phyloP scores from a whole-genome alignment of 495 filamentous ascomycete species.

The Daldinia grandis region DNA sequence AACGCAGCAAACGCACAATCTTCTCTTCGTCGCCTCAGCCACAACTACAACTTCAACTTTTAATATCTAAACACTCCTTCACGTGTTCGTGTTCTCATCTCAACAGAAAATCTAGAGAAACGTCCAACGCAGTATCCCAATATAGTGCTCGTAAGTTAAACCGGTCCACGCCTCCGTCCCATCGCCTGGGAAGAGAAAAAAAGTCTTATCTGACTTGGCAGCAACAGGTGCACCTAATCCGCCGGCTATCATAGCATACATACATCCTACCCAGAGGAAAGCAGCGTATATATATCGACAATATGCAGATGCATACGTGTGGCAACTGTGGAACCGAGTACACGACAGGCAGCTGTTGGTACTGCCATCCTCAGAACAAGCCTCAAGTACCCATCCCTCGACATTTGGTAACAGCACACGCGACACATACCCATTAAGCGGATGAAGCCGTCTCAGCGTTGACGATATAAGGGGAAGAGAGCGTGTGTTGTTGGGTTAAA shows the following conservation, averaged over 20 bases:
- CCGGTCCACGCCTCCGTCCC: not conserved
- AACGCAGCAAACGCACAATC: slow-evolving; percentile 18
- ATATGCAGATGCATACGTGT: slow-evolving; percentile 47
- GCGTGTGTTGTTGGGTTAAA: not conserved
- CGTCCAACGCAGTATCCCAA: not conserved
- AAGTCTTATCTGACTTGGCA: slow-evolving; percentile 17
- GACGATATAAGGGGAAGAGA: slow-evolving; percentile 1
- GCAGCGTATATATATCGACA: slow-evolving; percentile 21
- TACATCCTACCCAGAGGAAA: slow-evolving; percentile 20
- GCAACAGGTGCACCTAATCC: slow-evolving; percentile 7
- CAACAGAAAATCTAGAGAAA: not conserved
- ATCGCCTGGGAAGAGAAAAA: not conserved
- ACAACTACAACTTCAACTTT: slow-evolving; percentile 15
- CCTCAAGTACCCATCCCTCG: slow-evolving; percentile 13
- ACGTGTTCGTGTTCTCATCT: slow-evolving; percentile 11
- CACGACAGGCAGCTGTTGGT: slow-evolving; percentile 49
- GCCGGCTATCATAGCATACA: slow-evolving; percentile 16
- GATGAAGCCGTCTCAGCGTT: slow-evolving; percentile 5
- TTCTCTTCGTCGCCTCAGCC: slow-evolving; percentile 24
- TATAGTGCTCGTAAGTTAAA: slow-evolving; percentile 26
- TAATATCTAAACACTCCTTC: slow-evolving; percentile 14
- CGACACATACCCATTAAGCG: slow-evolving; percentile 27
- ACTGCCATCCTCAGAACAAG: slow-evolving; percentile 47
- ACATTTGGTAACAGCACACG: not conserved
- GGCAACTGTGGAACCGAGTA: slow-evolving; percentile 49